Evolutionary conservation across 2,329 filamentous ascomycete genomes (phyloP), one percentile per base, ranked within the genome.

Genomic region (Monilinia polystroma): DNA sequence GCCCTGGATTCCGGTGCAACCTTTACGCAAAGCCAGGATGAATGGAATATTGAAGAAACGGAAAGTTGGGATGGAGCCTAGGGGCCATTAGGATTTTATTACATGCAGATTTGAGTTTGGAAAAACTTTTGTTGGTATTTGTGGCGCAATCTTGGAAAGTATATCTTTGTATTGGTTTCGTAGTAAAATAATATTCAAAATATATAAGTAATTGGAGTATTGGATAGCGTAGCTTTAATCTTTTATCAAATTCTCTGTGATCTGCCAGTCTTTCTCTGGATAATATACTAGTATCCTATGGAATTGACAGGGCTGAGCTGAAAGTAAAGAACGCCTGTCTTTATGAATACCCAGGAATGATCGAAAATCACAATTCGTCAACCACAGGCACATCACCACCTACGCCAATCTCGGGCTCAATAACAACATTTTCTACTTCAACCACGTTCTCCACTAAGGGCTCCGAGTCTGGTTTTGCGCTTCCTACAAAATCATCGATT

Each of bases 401-500:
- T 26, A 62, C 14, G 38, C 58, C 45, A 51, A 51, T 62, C 14
- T 62, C 58, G 1, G n/a, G 5, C 6, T 62, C 45, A 49, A 26
- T n/a, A 51, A 38, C 45, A 38, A 60, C 14, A 20, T 38, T 51
- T 23, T 14, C 58, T 38, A 23, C 32, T n/a, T 62, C 45, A 5
- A 52, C 12, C 23, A 29, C n/a, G 38, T 41, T 49, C 32, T 62
- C 58, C 12, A 18, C 58, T 18, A 8, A 32, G 38, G n/a, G 14
- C 32, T 63, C 23, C 16, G 35, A 52, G 20, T 70, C 62, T 0
- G 67, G 53, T 12, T 66, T 63, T 29, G 67, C 29, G 0, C 68
- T 16, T 73, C 69, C 77, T 70, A 77, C 74, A 77, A 83, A 86
- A 63, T 85, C 85, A 73, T 93, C 85, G 0, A 87, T 82, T 56